Conservation (phyloP, 331 rosid species). For the Ulmus americana region DNA sequence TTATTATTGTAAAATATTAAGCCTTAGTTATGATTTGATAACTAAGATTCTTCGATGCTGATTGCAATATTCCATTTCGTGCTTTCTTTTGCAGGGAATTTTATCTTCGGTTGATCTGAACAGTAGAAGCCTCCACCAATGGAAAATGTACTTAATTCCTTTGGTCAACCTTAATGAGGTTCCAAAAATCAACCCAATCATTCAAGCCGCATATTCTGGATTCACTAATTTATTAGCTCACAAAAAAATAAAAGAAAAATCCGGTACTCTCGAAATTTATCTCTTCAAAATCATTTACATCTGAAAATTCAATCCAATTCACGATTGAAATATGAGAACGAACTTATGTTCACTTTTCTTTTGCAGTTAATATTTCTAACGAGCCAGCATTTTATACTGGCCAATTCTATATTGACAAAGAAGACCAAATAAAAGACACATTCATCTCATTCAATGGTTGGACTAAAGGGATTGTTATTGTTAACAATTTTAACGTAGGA, state of each 20-base stretch:
- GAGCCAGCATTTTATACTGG: slow-evolving; percentile 77
- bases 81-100: slow-evolving; percentile 60
- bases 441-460: slow-evolving; percentile 64
- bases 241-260: slow-evolving; percentile 34
- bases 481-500: slow-evolving; percentile 74
- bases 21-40: neutral
- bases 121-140: slow-evolving; percentile 34
- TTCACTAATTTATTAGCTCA: slow-evolving; percentile 22
- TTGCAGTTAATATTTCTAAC: slow-evolving; percentile 46
- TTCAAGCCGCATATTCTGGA: slow-evolving; percentile 36
- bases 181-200: slow-evolving; percentile 38
- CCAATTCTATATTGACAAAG: slow-evolving; percentile 49
- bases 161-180: slow-evolving; percentile 59
- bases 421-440: slow-evolving; percentile 53
- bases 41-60: neutral
- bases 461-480: slow-evolving; percentile 78
- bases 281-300: neutral
- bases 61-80: neutral
- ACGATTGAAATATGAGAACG: slow-evolving; percentile 14
- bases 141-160: slow-evolving; percentile 73
- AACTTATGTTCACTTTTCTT: neutral
- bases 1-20: neutral
- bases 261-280: slow-evolving; percentile 32
- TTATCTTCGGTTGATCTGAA: slow-evolving; percentile 74
- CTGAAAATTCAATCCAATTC: slow-evolving; percentile 11